These are phyloP conservation scores for Lathyrus sativus DNA, from an alignment of 306 rosid genomes.

Conservation along the genomic window DNA sequence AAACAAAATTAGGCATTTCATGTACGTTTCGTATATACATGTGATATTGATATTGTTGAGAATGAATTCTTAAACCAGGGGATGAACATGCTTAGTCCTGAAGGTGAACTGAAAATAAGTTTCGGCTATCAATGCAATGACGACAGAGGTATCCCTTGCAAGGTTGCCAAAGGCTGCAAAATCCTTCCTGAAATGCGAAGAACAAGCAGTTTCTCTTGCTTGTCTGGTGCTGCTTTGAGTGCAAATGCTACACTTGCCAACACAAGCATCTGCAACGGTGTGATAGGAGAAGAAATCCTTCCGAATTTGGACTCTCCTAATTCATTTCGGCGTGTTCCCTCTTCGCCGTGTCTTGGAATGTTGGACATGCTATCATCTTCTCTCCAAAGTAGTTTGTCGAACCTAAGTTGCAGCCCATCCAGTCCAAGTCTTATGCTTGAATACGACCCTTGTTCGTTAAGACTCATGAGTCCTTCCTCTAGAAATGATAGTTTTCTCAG, in stretches of 20 bases:
- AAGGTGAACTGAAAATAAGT: conserved; percentile 86
- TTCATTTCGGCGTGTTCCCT: conserved; percentile 81
- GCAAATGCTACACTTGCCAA: conserved; percentile 97
- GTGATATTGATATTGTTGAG: conserved; percentile 38
- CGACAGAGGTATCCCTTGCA: conserved; percentile 44
- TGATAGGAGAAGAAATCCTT: conserved; percentile 94
- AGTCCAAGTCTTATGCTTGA: conserved; percentile 59
- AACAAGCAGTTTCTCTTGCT: conserved; percentile 91
- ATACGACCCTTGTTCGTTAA: conserved; percentile 58
- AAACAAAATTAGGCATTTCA: neutral
- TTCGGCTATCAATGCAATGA: conserved; percentile 92
- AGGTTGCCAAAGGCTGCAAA: conserved; percentile 46
- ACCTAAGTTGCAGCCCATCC: conserved; percentile 92
- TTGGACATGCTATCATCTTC: conserved; percentile 86
- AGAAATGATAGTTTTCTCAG: conserved; percentile 72
- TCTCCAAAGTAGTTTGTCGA: conserved; percentile 74
- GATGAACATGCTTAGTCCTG: conserved; percentile 56
- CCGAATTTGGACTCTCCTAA: conserved; percentile 96
- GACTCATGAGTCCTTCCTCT: conserved; percentile 69
- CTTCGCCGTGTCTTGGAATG: conserved; percentile 74
- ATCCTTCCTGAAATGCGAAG: conserved; percentile 54
- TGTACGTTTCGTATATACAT: neutral
- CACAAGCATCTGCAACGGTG: conserved; percentile 96
- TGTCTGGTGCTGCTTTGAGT: conserved; percentile 96
- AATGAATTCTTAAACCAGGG: conserved; percentile 41